Evolutionary conservation across 106 monocot species (phyloP).

Genomic region (Dendrobium catenatum): DNA sequence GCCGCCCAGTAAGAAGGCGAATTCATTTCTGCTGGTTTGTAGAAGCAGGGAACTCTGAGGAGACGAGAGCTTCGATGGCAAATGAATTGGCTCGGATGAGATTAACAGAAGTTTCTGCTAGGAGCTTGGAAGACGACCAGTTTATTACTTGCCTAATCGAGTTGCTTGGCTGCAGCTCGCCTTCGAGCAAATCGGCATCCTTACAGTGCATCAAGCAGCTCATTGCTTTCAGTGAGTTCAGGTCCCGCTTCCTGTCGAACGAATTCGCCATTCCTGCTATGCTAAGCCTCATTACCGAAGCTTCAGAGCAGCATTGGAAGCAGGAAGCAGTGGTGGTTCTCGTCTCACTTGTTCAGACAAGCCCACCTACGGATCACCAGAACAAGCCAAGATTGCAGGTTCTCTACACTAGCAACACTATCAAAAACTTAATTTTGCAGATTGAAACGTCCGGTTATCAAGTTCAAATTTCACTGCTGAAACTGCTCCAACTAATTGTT

Average conservation of each 20-base stretch:
- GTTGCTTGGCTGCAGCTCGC: neutral
- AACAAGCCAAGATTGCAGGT: neutral
- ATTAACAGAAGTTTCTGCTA: neutral
- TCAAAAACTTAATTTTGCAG: neutral
- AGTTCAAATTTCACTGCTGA: slow-evolving; percentile 3
- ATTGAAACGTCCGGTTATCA: neutral
- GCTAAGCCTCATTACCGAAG: neutral
- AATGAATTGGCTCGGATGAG: slow-evolving; percentile 5
- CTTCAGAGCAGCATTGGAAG: slow-evolving; percentile 5
- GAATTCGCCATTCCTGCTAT: slow-evolving; percentile 2
- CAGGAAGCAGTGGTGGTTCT: slow-evolving; percentile 9
- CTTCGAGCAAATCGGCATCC: neutral
- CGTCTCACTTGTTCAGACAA: neutral
- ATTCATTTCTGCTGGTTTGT: neutral
- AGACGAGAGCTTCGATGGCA: slow-evolving; percentile 6
- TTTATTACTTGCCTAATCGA: slow-evolving; percentile 8
- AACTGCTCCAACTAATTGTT: neutral
- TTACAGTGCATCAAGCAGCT: slow-evolving; percentile 14
- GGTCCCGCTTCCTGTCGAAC: neutral
- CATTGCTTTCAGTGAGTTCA: neutral
- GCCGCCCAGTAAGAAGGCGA: neutral
- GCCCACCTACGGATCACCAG: neutral
- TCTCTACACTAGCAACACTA: slow-evolving; percentile 11
- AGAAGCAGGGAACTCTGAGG: neutral
- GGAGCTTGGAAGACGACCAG: slow-evolving; percentile 2